Conservation (phyloP, 495 filamentous ascomycete species). For the Hypomontagnella monticulosa region DNA sequence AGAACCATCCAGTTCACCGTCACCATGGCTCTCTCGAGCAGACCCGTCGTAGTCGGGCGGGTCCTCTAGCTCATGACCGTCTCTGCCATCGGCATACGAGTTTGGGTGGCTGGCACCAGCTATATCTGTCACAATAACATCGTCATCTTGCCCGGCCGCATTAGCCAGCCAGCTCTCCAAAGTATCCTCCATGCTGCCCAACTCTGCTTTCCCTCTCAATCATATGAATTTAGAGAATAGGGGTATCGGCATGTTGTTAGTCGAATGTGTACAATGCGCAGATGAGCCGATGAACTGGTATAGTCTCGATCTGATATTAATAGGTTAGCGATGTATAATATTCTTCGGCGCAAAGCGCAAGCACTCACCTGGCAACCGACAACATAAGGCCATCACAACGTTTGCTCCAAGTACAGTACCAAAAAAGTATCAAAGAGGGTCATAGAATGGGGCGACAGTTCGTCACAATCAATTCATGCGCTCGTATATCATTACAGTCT, state of each 20-base stretch:
- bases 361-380: too few species aligned
- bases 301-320: not conserved
- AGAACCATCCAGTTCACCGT: too few species aligned
- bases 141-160: not conserved
- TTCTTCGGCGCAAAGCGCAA: too few species aligned
- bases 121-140: constrained; percentile 2
- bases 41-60: not conserved
- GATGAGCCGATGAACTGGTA: not conserved
- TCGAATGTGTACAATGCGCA: not conserved
- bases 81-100: not conserved
- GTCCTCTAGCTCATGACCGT: too few species aligned
- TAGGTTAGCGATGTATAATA: not conserved
- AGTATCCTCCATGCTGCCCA: constrained; percentile 1
- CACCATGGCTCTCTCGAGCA: too few species aligned
- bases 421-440: too few species aligned
- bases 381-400: not conserved
- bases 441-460: too few species aligned
- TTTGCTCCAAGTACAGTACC: not conserved
- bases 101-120: not conserved
- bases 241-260: not conserved
- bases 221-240: not conserved
- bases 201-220: not conserved
- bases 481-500: too few species aligned
- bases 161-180: not conserved
- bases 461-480: too few species aligned